Evolutionary conservation across 805 yeast genomes (phyloP).

Genomic region (Kockiozyma suomiensis): DNA sequence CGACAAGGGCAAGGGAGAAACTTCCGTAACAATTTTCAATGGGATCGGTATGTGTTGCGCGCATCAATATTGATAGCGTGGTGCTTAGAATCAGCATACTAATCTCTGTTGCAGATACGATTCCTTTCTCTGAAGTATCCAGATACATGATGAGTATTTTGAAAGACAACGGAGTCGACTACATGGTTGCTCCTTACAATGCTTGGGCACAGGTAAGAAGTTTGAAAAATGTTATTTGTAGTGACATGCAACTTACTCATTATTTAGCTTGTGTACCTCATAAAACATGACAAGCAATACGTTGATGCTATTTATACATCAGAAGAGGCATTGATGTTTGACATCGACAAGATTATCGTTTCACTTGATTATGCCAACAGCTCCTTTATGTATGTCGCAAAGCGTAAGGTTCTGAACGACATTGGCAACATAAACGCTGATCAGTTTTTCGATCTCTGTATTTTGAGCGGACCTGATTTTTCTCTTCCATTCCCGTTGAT

Average conservation of each 20-base stretch:
- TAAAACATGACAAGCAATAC: conserved; percentile 48
- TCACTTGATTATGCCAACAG: conserved; percentile 67
- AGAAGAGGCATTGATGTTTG: conserved; percentile 69
- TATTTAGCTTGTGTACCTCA: conserved; percentile 64
- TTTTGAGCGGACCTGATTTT: conserved; percentile 76
- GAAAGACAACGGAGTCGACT: conserved; percentile 59
- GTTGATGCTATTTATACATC: conserved; percentile 84
- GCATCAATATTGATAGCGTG: background rate
- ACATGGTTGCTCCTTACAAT: conserved; percentile 77
- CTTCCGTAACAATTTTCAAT: conserved; percentile 38
- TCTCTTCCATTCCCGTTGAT: conserved; percentile 67
- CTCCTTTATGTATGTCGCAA: conserved; percentile 70
- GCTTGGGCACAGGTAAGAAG: conserved; percentile 54
- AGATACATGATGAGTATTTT: conserved; percentile 55
- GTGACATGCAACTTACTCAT: background rate
- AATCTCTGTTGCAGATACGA: conserved; percentile 12
- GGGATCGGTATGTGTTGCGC: conserved; percentile 32
- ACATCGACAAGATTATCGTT: conserved; percentile 70
- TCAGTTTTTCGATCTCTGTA: conserved; percentile 73
- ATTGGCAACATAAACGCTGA: conserved; percentile 58
- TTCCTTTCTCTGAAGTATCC: conserved; percentile 19
- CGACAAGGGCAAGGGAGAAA: conserved; percentile 44
- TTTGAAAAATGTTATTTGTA: background rate
- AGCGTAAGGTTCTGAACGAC: conserved; percentile 58
- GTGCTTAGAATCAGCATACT: background rate